Conservation (phyloP, 2,329 filamentous ascomycete genomes). For the Colletotrichum paranaense region DNA sequence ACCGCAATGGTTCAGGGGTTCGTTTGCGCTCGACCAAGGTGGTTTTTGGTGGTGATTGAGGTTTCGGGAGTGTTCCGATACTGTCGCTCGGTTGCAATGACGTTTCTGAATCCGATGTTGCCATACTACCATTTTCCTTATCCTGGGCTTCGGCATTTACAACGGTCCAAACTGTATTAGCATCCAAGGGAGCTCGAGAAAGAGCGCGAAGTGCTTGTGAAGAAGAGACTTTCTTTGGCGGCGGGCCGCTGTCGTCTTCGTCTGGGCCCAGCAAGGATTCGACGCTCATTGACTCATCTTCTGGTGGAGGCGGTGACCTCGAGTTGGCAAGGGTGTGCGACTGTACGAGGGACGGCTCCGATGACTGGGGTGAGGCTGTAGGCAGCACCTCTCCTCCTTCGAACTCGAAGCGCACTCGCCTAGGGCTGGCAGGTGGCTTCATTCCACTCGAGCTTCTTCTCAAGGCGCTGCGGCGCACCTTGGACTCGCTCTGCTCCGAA, state of each 20-base stretch:
- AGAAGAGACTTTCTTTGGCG: constrained; percentile 66
- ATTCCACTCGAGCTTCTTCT: constrained; percentile 64
- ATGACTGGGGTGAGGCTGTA: constrained; percentile 63
- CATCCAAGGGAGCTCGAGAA: constrained; percentile 62
- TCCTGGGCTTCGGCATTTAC: constrained; percentile 46
- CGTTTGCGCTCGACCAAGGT: background rate
- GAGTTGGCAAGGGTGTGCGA: constrained; percentile 38
- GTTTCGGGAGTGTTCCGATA: background rate
- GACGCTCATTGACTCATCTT: constrained; percentile 43
- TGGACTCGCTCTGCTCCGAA: constrained; percentile 64
- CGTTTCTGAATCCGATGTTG: constrained; percentile 27
- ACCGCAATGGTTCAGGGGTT: background rate
- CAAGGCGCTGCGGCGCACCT: constrained; percentile 65
- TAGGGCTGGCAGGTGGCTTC: constrained; percentile 63
- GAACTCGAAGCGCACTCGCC: constrained; percentile 72
- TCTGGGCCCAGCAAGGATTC: constrained; percentile 49
- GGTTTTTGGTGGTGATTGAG: background rate
- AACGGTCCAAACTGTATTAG: constrained; percentile 64
- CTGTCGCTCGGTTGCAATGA: constrained; percentile 19
- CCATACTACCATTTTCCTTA: constrained; percentile 25
- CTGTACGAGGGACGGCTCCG: constrained; percentile 46
- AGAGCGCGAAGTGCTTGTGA: constrained; percentile 65
- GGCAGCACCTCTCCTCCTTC: constrained; percentile 70
- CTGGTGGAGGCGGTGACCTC: constrained; percentile 39
- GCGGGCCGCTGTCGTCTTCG: constrained; percentile 52